These are phyloP conservation scores for Exidia glandulosa DNA, from an alignment of 768 basidiomycete genomes.

Conservation along the genomic window DNA sequence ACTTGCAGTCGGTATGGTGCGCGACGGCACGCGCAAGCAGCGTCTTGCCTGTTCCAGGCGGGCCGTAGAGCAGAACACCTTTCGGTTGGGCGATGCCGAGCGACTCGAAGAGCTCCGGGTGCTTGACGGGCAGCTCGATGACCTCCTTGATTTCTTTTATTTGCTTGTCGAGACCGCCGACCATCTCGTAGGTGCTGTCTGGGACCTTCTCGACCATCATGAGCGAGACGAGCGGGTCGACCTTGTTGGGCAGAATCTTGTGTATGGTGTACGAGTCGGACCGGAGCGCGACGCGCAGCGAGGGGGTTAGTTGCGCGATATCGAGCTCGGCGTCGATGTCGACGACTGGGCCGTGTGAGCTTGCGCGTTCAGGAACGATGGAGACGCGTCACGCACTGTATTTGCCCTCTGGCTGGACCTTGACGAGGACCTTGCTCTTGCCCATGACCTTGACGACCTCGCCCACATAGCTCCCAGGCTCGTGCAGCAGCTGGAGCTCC, in stretches of 20 bases:
- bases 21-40: conserved; percentile 91
- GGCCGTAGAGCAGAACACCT: conserved; percentile 90
- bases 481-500: conserved; percentile 85
- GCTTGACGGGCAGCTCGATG: conserved; percentile 94
- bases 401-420: conserved; percentile 98
- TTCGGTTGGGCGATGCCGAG: conserved; percentile 96
- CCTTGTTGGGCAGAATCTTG: conserved; percentile 93
- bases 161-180: conserved; percentile 94
- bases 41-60: conserved; percentile 95
- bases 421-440: conserved; percentile 96
- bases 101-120: conserved; percentile 92
- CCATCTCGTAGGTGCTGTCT: conserved; percentile 99
- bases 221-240: conserved; percentile 93
- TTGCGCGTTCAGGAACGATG: neutral
- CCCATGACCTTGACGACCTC: conserved; percentile 99
- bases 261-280: conserved; percentile 95
- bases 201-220: conserved; percentile 99
- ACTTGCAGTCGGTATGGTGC: conserved; percentile 95
- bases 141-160: conserved; percentile 99
- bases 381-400: conserved; percentile 61
- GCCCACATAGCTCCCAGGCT: conserved; percentile 95
- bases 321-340: conserved; percentile 87
- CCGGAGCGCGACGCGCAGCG: conserved; percentile 87
- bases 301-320: conserved; percentile 64
- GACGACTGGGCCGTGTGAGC: conserved; percentile 54